A percentile compares a stretch with the other conserved stretches of the same genome.
These are phyloP conservation scores for Heliamphora exappendiculata DNA, from an alignment of 148 eudicot species.

Conservation along the genomic window DNA sequence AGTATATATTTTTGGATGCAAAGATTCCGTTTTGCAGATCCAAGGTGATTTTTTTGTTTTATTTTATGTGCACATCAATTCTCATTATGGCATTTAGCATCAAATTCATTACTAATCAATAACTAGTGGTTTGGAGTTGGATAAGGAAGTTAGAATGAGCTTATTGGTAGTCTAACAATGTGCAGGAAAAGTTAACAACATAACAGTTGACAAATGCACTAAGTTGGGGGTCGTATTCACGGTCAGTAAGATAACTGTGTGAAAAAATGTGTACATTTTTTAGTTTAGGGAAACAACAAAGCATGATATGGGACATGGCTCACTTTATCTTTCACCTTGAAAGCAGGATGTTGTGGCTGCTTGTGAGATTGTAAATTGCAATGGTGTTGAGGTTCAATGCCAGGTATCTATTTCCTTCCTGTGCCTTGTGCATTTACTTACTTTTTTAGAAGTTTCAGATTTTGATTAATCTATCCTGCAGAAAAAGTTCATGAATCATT, in stretches of 20 bases:
- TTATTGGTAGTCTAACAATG: not conserved
- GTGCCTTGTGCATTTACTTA: no score
- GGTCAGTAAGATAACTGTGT: constrained; percentile 38
- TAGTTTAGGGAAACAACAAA: not conserved
- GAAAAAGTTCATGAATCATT: no score
- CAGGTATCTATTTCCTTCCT: constrained; percentile 44
- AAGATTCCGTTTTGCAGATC: constrained; percentile 80
- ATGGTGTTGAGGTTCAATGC: constrained; percentile 83
- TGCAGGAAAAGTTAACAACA: constrained; percentile 96
- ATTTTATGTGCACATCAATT: not conserved
- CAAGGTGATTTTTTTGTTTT: constrained; percentile 43
- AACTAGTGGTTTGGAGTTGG: not conserved
- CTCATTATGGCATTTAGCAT: not conserved
- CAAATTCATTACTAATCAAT: not conserved
- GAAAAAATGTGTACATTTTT: not conserved
- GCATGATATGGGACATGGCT: constrained; percentile 1
- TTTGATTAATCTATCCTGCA: no score
- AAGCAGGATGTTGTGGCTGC: constrained; percentile 97
- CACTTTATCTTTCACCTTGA: constrained; percentile 13
- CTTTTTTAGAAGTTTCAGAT: no score
- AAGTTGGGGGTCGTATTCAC: constrained; percentile 78
- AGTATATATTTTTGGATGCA: constrained; percentile 84
- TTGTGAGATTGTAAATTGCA: constrained; percentile 94
- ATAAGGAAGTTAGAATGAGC: constrained; percentile 7
- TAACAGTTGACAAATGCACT: constrained; percentile 89